A percentile compares a stretch with the other conserved stretches of the same genome.
phyloP scores from a whole-genome alignment of 352 stramenopile species.

The Globisporangium ultimum region DNA sequence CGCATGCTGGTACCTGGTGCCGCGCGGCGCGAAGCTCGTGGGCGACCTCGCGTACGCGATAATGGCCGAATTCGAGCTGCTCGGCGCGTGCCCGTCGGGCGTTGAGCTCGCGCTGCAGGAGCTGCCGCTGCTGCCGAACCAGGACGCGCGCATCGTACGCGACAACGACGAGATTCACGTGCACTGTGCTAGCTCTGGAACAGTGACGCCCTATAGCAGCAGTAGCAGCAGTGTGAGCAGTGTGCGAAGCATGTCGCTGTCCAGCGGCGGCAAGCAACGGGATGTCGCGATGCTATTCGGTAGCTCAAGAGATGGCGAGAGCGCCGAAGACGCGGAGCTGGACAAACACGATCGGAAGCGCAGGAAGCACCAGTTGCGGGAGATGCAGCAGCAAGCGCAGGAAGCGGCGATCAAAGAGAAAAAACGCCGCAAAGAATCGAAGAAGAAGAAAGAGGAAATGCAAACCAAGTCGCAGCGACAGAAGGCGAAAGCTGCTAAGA shows the following conservation, averaged over 20 bases:
- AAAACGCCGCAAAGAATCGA: not conserved
- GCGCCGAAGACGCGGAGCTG: not conserved
- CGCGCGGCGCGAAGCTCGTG: conserved; percentile 38
- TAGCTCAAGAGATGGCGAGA: not conserved
- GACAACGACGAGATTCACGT: conserved; percentile 61
- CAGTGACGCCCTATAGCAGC: not conserved
- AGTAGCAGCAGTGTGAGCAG: not conserved
- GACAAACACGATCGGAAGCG: not conserved
- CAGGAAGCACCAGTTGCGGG: not conserved
- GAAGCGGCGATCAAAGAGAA: not conserved
- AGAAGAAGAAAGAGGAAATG: conserved; percentile 11
- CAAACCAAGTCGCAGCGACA: conserved; percentile 7
- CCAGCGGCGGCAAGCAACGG: not conserved
- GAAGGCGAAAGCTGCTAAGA: conserved; percentile 1
- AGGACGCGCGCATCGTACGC: conserved; percentile 52
- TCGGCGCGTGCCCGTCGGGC: conserved; percentile 31
- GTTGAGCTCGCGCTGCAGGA: conserved; percentile 59
- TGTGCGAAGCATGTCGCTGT: not conserved
- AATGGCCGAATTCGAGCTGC: conserved; percentile 52
- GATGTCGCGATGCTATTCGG: not conserved
- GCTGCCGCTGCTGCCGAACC: conserved; percentile 53
- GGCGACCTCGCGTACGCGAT: conserved; percentile 61
- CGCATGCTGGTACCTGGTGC: conserved; percentile 68
- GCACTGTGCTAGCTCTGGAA: conserved; percentile 25
- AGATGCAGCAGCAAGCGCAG: not conserved